Evolutionary conservation across 1,284 basidiomycete species (phyloP), one percentile per base, ranked within the genome.

Genomic region (Kalmanozyma brasiliensis): DNA sequence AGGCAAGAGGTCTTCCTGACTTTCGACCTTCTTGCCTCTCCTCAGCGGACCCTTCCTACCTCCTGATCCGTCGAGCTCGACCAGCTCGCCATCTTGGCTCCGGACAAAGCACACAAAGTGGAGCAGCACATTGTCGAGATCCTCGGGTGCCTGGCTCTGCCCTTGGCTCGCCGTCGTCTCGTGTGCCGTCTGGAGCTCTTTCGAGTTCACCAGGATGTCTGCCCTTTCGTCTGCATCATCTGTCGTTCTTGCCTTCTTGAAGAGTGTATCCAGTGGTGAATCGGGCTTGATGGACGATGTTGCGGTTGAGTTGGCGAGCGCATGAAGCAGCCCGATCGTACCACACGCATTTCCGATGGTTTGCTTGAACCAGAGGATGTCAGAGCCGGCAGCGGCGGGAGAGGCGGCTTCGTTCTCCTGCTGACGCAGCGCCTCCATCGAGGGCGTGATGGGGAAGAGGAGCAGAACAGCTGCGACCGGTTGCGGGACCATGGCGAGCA

Each of bases 401-500:
- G 45, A 33, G 13, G 64, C 47, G 13, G 52, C 40, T 2, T 53
- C 55, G 22, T 78, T 73, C 20, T 79, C 77, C 1, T 59, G 24
- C 2, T 37, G 19, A 8, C 73, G 63, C 7, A 57, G 30, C 34
- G 60, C 51, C 30, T 77, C 78, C 46, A 73, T 62, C 6, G 53
- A 44, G 10, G 73, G 89, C 85, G 76, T 61, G 19, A 78, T 43
- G 2, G 84, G 85, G 60, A 85, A 85, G 14, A 85, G 82, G 17
- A 86, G 77, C 6, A 86, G 82, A 2, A 86, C 78, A 0, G 85
- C 86, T 34, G 83, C 73, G 0, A 84, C 84, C 0, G 85, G 85
- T 14, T 83, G 76, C 1, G 84, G 82, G 22, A 85, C 78, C 61
- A 86, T 80, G 10, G 80, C 77, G 6, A 86, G 80, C 19, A 86